Evolutionary conservation across 768 basidiomycete genomes (phyloP).

Genomic region (Xerocomus brunneocitrinus): DNA sequence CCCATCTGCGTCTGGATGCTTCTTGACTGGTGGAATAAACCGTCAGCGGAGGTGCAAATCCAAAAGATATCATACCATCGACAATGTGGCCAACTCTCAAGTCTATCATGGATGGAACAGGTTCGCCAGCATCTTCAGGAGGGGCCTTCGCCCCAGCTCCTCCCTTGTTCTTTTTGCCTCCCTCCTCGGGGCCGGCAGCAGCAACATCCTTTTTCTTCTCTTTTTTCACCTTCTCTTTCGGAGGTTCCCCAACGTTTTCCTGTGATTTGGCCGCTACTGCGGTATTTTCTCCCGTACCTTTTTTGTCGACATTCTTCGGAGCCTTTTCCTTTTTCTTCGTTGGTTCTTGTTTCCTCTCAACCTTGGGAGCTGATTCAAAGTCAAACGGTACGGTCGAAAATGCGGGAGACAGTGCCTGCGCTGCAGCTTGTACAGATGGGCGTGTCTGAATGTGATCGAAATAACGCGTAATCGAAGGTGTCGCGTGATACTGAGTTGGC

Average conservation of each 20-base stretch:
- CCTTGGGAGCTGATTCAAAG: constrained; percentile 66
- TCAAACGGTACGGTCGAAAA: constrained; percentile 65
- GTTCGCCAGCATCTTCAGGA: constrained; percentile 68
- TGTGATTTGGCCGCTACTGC: constrained; percentile 31
- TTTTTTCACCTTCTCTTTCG: constrained; percentile 33
- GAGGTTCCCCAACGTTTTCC: constrained; percentile 35
- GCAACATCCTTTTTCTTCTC: constrained; percentile 61
- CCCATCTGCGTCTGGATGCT: constrained; percentile 96
- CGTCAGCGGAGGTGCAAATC: constrained; percentile 2
- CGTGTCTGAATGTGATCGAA: constrained; percentile 89
- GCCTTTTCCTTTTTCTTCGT: constrained; percentile 76
- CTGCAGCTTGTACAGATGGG: constrained; percentile 55
- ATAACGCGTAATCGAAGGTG: constrained; percentile 85
- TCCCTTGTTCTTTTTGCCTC: constrained; percentile 40
- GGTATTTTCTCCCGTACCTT: constrained; percentile 22
- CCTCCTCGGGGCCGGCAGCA: constrained; percentile 19
- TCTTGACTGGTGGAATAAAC: constrained; percentile 59
- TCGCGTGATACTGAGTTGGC: constrained; percentile 68
- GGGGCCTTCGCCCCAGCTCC: constrained; percentile 31
- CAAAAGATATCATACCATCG: constrained; percentile 56
- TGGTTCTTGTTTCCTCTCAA: constrained; percentile 67
- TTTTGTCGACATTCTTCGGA: constrained; percentile 30
- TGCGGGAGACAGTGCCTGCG: constrained; percentile 45
- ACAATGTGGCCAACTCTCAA: constrained; percentile 90
- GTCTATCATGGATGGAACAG: constrained; percentile 95